phyloP scores from a whole-genome alignment of 2,329 filamentous ascomycete species.

The Escovopsis sp. region DNA sequence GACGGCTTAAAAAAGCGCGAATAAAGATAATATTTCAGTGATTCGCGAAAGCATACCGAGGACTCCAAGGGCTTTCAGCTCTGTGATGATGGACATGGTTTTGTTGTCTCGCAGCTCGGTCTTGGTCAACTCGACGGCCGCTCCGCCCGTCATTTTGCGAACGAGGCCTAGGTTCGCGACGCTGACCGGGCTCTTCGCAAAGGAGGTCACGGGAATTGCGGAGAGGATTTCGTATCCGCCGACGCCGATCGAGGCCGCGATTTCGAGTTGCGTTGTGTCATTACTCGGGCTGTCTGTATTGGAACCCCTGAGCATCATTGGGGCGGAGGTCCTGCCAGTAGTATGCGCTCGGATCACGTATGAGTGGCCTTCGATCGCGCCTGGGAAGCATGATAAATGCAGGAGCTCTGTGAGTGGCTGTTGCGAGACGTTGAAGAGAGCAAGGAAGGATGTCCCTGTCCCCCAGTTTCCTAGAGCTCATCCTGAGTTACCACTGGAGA shows the following conservation, averaged over 20 bases:
- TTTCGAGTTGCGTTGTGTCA: too few species aligned
- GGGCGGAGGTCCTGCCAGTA: constrained; percentile 44
- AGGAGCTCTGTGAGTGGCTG: constrained; percentile 52
- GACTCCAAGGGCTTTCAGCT: constrained; percentile 64
- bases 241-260: constrained; percentile 38
- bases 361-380: constrained; percentile 36
- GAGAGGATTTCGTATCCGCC: constrained; percentile 70
- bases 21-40: too few species aligned
- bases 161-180: constrained; percentile 64
- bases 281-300: too few species aligned
- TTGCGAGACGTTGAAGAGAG: constrained; percentile 66
- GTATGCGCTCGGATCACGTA: constrained; percentile 65
- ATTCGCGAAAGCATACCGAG: constrained; percentile 34
- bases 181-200: constrained; percentile 17
- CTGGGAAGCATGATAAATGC: constrained; percentile 56
- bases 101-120: constrained; percentile 40
- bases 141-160: constrained; percentile 79
- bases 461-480: constrained; percentile 27
- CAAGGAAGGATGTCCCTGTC: constrained; percentile 63
- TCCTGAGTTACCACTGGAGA: neutral
- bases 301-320: constrained; percentile 26
- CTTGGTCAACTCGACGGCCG: constrained; percentile 52
- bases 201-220: constrained; percentile 49
- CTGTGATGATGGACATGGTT: constrained; percentile 48
- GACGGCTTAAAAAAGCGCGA: too few species aligned